Base-by-base conservation (phyloP, 1,284 basidiomycete genomes). In the Microstroma glucosiphilum region DNA sequence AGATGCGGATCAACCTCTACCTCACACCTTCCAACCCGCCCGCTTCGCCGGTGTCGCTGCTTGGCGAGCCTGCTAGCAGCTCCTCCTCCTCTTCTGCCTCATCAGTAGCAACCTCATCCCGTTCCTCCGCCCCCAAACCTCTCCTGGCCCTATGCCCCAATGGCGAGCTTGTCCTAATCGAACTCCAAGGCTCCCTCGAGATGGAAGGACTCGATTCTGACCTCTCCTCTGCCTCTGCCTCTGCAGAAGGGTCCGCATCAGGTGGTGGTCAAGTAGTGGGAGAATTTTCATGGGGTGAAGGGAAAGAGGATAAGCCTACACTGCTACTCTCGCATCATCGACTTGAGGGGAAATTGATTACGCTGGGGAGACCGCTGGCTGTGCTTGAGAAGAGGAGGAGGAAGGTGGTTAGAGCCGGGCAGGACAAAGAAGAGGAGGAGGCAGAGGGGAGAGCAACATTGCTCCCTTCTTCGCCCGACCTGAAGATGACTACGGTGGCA, bases 301-400 rank as follows among this genome's bases (percentile, higher is more conserved):
- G 58, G 37, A 12, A 17, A 1, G n/a, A 54, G 87, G 86, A 86
- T 67, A 89, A 88, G 71, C 87, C 90, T 0, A 90, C 87, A 0
- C 82, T 96, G 4, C 82, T 85, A 65, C 88, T 96, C 61, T 91
- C 91, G 7, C 88, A 93, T 79, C 90, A 96, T 75, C 82, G 91
- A 17, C 85, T 96, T 0, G 92, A 96, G 76, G 92, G 92, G 56
- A 91, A 89, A 75, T 83, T 94, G 61, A 84, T 86, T 42, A 84
- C 82, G 49, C 83, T 96, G 1, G 59, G 65, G 0, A 55, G 60
- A 23, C 76, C 76, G 1, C 41, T 77, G 3, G 75, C 76, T 11
- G 70, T 78, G 3, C 58, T 77, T 1, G 61, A 75, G 60, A 77
- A 77, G 64, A 57, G 56, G 26, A 23, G 57, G 26, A 66, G 23